Percentiles rank a stretch among this genome's conserved stretches.
phyloP scores from a whole-genome alignment of 306 rosid species.

The Acacia crassicarpa region DNA sequence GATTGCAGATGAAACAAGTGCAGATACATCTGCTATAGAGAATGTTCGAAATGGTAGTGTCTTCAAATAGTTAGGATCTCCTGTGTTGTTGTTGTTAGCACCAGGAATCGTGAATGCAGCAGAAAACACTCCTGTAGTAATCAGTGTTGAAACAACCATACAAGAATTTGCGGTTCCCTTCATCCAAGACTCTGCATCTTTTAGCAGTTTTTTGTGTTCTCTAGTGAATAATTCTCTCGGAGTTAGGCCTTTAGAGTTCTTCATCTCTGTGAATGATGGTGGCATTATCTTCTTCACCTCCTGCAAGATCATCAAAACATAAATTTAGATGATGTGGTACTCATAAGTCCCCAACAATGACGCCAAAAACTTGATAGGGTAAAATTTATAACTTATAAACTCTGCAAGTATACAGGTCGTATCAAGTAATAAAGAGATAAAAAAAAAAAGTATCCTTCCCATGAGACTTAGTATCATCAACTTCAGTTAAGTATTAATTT shows the following conservation, averaged over 20 bases:
- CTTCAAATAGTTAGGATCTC: constrained; percentile 31
- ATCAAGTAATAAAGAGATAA: no score
- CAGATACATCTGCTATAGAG: constrained; percentile 40
- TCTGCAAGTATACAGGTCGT: no score
- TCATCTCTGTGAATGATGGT: constrained; percentile 30
- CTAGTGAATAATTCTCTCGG: constrained; percentile 36
- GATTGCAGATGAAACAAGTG: constrained; percentile 48
- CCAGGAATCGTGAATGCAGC: constrained; percentile 51
- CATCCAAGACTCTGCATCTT: constrained; percentile 54
- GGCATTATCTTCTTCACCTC: constrained; percentile 48
- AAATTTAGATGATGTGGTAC: no score
- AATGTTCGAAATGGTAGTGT: constrained; percentile 34
- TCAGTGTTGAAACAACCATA: constrained; percentile 48
- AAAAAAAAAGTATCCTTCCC: no score
- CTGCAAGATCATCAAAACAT: neutral
- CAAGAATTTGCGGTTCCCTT: constrained; percentile 42
- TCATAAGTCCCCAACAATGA: no score
- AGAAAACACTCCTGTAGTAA: constrained; percentile 44
- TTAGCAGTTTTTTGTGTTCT: constrained; percentile 33
- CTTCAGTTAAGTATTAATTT: no score
- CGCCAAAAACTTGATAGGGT: no score
- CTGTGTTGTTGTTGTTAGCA: constrained; percentile 25
- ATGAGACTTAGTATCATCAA: no score
- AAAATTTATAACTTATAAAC: no score
- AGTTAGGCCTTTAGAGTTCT: constrained; percentile 27